Evolutionary conservation across 2,329 filamentous ascomycete genomes (phyloP).

Genomic region (Xylaria digitata): DNA sequence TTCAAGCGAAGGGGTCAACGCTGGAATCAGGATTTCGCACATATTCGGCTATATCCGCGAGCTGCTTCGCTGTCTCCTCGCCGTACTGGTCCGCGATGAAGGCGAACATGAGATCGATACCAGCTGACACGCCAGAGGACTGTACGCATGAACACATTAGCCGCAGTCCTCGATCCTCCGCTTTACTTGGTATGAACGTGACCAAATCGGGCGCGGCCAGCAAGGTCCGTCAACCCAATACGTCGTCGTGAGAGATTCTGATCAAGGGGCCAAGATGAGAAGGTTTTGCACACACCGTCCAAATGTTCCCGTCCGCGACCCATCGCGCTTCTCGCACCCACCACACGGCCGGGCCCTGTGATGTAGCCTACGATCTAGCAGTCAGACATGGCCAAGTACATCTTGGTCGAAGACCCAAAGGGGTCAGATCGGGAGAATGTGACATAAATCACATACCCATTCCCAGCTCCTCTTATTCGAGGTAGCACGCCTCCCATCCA

Average conservation of each 20-base stretch:
- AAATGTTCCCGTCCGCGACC: slow-evolving; percentile 73
- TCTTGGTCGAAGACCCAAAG: background rate
- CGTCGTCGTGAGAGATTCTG: background rate
- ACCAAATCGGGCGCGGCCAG: background rate
- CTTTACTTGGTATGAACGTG: background rate
- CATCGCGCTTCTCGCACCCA: slow-evolving; percentile 73
- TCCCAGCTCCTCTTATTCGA: slow-evolving; percentile 72
- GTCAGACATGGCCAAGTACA: slow-evolving; percentile 15
- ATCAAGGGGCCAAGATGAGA: slow-evolving; percentile 1
- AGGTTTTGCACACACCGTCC: slow-evolving; percentile 56
- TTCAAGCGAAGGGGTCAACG: slow-evolving; percentile 65
- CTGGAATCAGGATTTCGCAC: slow-evolving; percentile 61
- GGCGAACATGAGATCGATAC: slow-evolving; percentile 70
- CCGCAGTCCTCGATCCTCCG: background rate
- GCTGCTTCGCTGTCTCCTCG: slow-evolving; percentile 57
- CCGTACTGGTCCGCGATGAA: slow-evolving; percentile 67
- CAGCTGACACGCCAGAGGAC: slow-evolving; percentile 68
- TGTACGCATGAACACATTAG: slow-evolving; percentile 21
- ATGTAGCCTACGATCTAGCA: slow-evolving; percentile 48
- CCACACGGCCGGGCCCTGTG: slow-evolving; percentile 61
- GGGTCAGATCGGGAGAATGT: background rate
- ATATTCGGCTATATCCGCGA: slow-evolving; percentile 69
- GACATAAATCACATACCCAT: slow-evolving; percentile 50
- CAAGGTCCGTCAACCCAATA: background rate
- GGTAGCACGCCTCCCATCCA: slow-evolving; percentile 71